phyloP scores from a whole-genome alignment of 495 filamentous ascomycete genomes.

The Penicillium bialowiezense region DNA sequence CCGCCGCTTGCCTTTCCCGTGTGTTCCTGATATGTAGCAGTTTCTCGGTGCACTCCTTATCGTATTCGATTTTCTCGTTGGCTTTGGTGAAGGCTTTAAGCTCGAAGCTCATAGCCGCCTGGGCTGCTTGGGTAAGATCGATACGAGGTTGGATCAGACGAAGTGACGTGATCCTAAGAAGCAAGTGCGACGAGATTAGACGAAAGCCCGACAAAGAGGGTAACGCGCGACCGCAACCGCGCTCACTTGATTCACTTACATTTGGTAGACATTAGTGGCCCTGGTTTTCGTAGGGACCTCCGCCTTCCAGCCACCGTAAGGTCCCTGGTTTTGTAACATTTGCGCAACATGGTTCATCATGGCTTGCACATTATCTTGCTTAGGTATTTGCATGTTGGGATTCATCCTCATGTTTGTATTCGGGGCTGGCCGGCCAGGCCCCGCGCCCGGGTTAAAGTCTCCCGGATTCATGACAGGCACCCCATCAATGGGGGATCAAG shows the following conservation, averaged over 20 bases:
- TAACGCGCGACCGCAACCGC: constrained; percentile 1
- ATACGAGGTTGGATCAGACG: constrained; percentile 50
- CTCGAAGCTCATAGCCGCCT: constrained; percentile 49
- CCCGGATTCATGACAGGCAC: constrained; percentile 51
- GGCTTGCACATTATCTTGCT: constrained; percentile 31
- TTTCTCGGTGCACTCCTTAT: constrained; percentile 47
- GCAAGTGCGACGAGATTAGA: neutral
- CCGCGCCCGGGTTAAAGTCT: constrained; percentile 45
- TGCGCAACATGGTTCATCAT: constrained; percentile 38
- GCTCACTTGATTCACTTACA: constrained; percentile 30
- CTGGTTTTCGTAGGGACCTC: constrained; percentile 40
- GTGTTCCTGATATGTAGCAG: constrained; percentile 47
- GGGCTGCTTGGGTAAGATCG: constrained; percentile 34
- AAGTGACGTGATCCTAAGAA: constrained; percentile 46
- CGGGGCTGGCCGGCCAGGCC: constrained; percentile 30
- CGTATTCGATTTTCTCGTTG: constrained; percentile 45
- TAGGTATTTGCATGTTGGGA: constrained; percentile 34
- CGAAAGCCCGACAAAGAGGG: neutral
- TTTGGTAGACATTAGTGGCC: constrained; percentile 43
- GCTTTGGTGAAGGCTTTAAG: constrained; percentile 45
- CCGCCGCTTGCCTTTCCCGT: constrained; percentile 43
- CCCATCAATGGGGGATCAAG: constrained; percentile 43
- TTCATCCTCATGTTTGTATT: constrained; percentile 20
- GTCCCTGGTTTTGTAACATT: constrained; percentile 35
- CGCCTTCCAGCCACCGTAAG: constrained; percentile 45